phyloP scores from a whole-genome alignment of 345 rosid species.

The Nasturtium officinale region DNA sequence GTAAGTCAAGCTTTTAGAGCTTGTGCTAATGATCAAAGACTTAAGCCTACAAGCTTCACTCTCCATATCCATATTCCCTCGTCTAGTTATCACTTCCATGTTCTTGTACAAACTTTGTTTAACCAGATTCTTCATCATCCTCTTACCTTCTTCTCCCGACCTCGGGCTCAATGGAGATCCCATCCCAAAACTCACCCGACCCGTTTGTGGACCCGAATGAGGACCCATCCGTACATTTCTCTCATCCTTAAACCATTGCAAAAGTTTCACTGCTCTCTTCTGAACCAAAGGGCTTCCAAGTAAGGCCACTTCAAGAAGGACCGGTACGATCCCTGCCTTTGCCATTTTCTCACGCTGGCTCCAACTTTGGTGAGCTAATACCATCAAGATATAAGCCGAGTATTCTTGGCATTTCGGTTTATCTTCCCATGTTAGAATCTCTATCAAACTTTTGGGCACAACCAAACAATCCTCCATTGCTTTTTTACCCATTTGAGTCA shows the following conservation, averaged over 20 bases:
- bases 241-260: conserved; percentile 95
- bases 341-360: conserved; percentile 72
- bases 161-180: conserved; percentile 63
- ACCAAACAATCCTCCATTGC: conserved; percentile 60
- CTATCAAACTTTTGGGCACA: conserved; percentile 70
- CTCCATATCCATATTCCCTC: conserved; percentile 57
- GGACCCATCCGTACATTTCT: conserved; percentile 81
- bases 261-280: conserved; percentile 74
- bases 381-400: conserved; percentile 76
- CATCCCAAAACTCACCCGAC: conserved; percentile 44
- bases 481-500: conserved; percentile 75
- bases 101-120: conserved; percentile 84
- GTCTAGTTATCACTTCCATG: conserved; percentile 75
- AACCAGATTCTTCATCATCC: conserved; percentile 78
- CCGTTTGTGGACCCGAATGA: conserved; percentile 89
- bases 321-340: conserved; percentile 75
- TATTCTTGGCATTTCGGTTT: conserved; percentile 83
- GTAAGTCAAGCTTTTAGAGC: conserved; percentile 91
- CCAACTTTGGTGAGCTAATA: conserved; percentile 82
- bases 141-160: conserved; percentile 67
- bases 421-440: conserved; percentile 86
- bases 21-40: conserved; percentile 72
- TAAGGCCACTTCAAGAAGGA: conserved; percentile 67
- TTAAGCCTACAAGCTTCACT: conserved; percentile 56
- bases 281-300: conserved; percentile 79